Evolutionary conservation across 495 filamentous ascomycete species (phyloP).

Genomic region (Chaetomium cochliodes): DNA sequence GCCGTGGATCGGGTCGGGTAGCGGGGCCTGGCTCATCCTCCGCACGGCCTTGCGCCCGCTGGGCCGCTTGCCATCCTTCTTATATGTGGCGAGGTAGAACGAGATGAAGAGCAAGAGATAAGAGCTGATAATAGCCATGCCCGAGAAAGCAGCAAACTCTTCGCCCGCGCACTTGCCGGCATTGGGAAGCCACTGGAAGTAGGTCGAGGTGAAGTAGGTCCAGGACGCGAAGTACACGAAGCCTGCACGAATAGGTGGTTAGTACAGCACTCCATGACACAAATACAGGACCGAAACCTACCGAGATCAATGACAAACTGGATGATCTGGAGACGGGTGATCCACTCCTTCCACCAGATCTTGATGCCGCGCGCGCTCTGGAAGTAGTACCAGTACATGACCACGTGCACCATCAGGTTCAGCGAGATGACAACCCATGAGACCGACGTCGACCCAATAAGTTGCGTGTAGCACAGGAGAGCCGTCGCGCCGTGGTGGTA

Average conservation of each 20-base stretch:
- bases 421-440: slow-evolving; percentile 76
- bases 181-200: slow-evolving; percentile 83
- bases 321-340: slow-evolving; percentile 79
- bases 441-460: slow-evolving; percentile 74
- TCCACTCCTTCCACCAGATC: slow-evolving; percentile 92
- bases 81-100: slow-evolving; percentile 98
- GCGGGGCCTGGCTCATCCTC: slow-evolving; percentile 55
- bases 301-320: slow-evolving; percentile 80
- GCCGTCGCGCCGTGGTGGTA: slow-evolving; percentile 83
- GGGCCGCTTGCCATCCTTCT: slow-evolving; percentile 70
- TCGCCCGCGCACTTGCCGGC: slow-evolving; percentile 86
- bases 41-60: slow-evolving; percentile 57
- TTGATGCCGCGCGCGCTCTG: slow-evolving; percentile 75
- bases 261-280: slow-evolving; percentile 12
- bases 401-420: slow-evolving; percentile 75
- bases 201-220: slow-evolving; percentile 89
- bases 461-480: slow-evolving; percentile 81
- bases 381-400: slow-evolving; percentile 81
- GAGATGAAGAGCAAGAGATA: slow-evolving; percentile 98
- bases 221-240: slow-evolving; percentile 97
- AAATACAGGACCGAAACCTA: slow-evolving; percentile 39
- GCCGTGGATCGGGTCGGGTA: slow-evolving; percentile 48
- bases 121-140: slow-evolving; percentile 84
- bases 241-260: slow-evolving; percentile 46
- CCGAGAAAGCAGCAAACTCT: slow-evolving; percentile 94